Evolutionary conservation across 805 yeast species (phyloP).

Genomic region (Teunomyces gatunensis): DNA sequence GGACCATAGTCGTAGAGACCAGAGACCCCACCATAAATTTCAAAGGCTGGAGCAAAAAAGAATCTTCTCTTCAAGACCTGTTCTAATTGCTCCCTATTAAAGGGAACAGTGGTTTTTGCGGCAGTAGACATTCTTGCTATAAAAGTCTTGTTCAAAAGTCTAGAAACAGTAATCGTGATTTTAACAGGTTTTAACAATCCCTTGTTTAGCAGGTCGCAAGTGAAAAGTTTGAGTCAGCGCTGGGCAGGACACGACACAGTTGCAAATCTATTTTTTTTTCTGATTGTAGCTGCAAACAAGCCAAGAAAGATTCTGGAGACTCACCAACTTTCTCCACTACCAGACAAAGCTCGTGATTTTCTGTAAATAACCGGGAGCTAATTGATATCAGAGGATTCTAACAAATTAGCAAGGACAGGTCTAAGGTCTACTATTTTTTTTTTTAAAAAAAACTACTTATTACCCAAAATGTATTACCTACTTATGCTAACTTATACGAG

Average conservation of each 20-base stretch:
- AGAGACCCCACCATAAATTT: constrained; percentile 96
- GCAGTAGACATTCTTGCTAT: constrained; percentile 25
- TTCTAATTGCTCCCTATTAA: constrained; percentile 86
- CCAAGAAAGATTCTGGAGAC: not conserved
- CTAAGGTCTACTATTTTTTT: too few relatives aligned
- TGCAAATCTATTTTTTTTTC: constrained; percentile 1
- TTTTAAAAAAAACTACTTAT: too few relatives aligned
- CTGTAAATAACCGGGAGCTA: too few relatives aligned
- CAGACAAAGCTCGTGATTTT: too few relatives aligned
- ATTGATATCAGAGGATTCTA: too few relatives aligned
- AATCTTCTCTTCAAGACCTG: constrained; percentile 91
- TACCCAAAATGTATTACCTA: not conserved
- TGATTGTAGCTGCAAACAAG: not conserved
- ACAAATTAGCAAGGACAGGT: too few relatives aligned
- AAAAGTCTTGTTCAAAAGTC: constrained; percentile 1
- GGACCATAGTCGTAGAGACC: constrained; percentile 99
- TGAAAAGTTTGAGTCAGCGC: constrained; percentile 4
- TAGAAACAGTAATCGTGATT: constrained; percentile 3
- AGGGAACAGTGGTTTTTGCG: constrained; percentile 36
- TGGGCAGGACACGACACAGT: constrained; percentile 1
- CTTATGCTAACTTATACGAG: constrained; percentile 5
- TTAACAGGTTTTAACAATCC: not conserved
- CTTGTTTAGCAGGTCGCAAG: not conserved
- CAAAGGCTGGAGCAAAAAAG: constrained; percentile 97
- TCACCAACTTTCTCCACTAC: not conserved